phyloP scores from a whole-genome alignment of 139 green algal genomes.

The Chlorella sorokiniana region DNA sequence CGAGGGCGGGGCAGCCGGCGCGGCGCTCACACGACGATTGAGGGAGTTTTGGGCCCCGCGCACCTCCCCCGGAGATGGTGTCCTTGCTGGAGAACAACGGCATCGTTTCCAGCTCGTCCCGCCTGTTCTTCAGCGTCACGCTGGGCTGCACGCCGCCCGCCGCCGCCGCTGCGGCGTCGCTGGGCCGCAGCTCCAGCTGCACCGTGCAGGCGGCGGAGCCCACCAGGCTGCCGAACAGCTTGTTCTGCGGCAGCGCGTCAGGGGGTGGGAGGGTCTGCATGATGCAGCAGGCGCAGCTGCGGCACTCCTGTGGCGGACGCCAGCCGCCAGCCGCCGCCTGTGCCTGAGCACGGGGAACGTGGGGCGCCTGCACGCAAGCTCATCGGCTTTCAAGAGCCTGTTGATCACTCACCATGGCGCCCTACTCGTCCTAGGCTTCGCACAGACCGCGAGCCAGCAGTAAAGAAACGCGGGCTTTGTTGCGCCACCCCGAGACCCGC shows the following conservation, averaged over 20 bases:
- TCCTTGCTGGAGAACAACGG: slow-evolving; percentile 82
- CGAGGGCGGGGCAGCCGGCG: too few species aligned
- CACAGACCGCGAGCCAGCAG: too few species aligned
- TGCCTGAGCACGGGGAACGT: too few species aligned
- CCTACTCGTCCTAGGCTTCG: too few species aligned
- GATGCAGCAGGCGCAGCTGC: neutral
- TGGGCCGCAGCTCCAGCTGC: slow-evolving; percentile 57
- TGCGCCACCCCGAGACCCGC: too few species aligned
- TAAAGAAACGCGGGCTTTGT: too few species aligned
- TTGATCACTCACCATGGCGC: too few species aligned
- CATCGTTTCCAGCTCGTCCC: slow-evolving; percentile 65
- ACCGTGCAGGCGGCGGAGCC: slow-evolving; percentile 41
- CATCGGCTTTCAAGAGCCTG: too few species aligned
- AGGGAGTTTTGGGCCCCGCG: neutral
- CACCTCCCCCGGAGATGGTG: slow-evolving; percentile 75
- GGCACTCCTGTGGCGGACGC: too few species aligned
- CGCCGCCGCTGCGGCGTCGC: slow-evolving; percentile 5
- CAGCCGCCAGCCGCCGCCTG: too few species aligned
- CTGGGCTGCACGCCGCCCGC: slow-evolving; percentile 30
- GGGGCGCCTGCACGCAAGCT: too few species aligned
- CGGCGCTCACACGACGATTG: neutral
- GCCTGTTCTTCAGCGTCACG: slow-evolving; percentile 44
- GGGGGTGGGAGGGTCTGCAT: neutral
- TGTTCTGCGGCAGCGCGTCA: slow-evolving; percentile 29
- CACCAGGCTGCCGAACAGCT: slow-evolving; percentile 48